phyloP scores from a whole-genome alignment of 2,329 filamentous ascomycete species.

The Ophiostoma tasmaniense region DNA sequence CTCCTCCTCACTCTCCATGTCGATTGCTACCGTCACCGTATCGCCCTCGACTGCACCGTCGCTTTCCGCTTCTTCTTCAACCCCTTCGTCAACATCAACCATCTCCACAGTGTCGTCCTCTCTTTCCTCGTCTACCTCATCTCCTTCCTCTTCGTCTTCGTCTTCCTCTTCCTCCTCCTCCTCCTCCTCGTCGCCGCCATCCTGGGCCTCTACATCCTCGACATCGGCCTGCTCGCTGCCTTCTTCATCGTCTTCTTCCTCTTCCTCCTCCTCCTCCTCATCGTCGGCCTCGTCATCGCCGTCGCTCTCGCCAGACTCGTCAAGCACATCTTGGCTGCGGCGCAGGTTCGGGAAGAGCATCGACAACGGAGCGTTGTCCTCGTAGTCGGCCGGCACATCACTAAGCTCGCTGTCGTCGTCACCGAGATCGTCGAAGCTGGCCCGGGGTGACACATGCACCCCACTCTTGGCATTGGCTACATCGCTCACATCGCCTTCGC shows the following conservation, averaged over 20 bases:
- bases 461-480: constrained; percentile 25
- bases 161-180: not conserved
- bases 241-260: constrained; percentile 3
- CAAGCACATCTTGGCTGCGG: constrained; percentile 28
- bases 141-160: constrained; percentile 15
- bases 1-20: not conserved
- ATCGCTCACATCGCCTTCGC: not conserved
- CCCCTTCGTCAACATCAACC: not conserved
- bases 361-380: constrained; percentile 47
- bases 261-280: constrained; percentile 27
- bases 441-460: constrained; percentile 42
- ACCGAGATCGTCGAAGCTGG: constrained; percentile 55
- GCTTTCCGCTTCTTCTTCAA: not conserved
- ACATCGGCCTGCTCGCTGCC: not conserved
- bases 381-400: constrained; percentile 51
- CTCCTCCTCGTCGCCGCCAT: not conserved
- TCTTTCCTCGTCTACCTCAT: constrained; percentile 15
- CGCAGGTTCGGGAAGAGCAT: constrained; percentile 46
- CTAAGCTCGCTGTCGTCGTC: constrained; percentile 64
- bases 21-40: not conserved
- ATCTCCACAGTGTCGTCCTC: not conserved
- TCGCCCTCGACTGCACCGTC: not conserved
- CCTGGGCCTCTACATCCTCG: constrained; percentile 21
- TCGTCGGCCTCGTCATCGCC: constrained; percentile 20
- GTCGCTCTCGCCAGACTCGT: constrained; percentile 16